Conservation (phyloP, 1,139 yeast genomes). For the Geotrichum europaeum region DNA sequence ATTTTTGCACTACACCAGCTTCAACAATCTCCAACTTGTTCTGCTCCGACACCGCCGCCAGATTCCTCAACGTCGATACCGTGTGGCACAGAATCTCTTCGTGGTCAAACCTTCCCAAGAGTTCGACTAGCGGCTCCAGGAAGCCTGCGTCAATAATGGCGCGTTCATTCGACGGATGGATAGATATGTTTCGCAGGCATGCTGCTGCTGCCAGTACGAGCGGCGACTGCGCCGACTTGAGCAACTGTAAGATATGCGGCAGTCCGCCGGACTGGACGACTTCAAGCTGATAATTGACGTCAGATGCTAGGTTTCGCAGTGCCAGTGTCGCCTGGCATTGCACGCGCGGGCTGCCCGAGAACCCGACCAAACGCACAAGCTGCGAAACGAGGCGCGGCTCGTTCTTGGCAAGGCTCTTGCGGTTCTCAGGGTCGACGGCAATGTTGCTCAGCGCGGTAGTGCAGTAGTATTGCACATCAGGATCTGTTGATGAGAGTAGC, state of each 20-base stretch:
- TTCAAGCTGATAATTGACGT: conserved; percentile 84
- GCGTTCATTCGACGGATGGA: conserved; percentile 96
- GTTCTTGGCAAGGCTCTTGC: conserved; percentile 81
- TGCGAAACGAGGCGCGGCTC: conserved; percentile 89
- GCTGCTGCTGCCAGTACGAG: conserved; percentile 95
- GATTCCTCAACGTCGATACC: conserved; percentile 86
- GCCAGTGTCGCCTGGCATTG: conserved; percentile 99
- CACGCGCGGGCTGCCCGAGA: conserved; percentile 78
- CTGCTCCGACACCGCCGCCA: conserved; percentile 92
- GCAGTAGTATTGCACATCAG: conserved; percentile 97
- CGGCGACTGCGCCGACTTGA: conserved; percentile 88
- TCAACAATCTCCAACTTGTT: conserved; percentile 87
- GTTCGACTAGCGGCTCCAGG: conserved; percentile 77
- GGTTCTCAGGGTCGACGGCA: conserved; percentile 90
- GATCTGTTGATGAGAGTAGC: conserved; percentile 75
- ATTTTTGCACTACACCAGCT: conserved; percentile 93
- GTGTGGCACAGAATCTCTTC: conserved; percentile 98
- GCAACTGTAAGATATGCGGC: conserved; percentile 82
- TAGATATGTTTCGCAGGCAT: conserved; percentile 92
- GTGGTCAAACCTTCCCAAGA: conserved; percentile 78
- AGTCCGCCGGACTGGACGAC: conserved; percentile 84
- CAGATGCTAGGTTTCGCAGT: conserved; percentile 89
- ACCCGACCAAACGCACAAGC: conserved; percentile 85
- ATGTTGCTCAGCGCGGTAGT: conserved; percentile 95
- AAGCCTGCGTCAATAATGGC: conserved; percentile 95